phyloP scores from a whole-genome alignment of 2,329 filamentous ascomycete species.

The Cryoendolithus antarcticus region DNA sequence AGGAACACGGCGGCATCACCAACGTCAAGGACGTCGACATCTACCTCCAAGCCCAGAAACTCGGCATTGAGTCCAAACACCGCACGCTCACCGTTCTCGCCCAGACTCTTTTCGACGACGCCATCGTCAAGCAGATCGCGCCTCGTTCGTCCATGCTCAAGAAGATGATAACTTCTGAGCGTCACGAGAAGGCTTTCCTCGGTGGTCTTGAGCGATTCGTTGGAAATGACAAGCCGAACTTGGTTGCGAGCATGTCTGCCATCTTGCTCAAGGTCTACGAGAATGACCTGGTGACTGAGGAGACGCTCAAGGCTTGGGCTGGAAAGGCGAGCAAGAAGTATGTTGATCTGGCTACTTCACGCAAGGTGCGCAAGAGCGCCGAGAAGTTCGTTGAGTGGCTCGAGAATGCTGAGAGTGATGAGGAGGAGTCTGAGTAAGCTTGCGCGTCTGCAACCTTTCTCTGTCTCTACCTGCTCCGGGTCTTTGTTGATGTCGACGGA shows the following conservation, averaged over 20 bases:
- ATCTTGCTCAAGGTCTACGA: slow-evolving; percentile 86
- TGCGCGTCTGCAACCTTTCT: too few relatives aligned
- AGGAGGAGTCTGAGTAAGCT: slow-evolving; percentile 32
- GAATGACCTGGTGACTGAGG: slow-evolving; percentile 77
- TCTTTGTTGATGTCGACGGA: too few relatives aligned
- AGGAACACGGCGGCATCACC: slow-evolving; percentile 58
- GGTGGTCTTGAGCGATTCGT: slow-evolving; percentile 92
- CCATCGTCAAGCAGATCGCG: slow-evolving; percentile 76
- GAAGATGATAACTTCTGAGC: slow-evolving; percentile 75
- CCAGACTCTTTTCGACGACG: slow-evolving; percentile 85
- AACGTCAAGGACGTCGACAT: slow-evolving; percentile 81
- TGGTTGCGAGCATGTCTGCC: slow-evolving; percentile 67
- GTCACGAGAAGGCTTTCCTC: slow-evolving; percentile 88
- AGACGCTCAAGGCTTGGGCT: slow-evolving; percentile 82
- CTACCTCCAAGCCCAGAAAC: slow-evolving; percentile 91
- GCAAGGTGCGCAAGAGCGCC: slow-evolving; percentile 90
- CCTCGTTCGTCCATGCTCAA: slow-evolving; percentile 77
- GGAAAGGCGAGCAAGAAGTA: slow-evolving; percentile 97
- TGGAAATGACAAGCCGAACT: slow-evolving; percentile 66
- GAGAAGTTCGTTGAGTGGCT: slow-evolving; percentile 94
- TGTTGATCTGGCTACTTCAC: slow-evolving; percentile 74
- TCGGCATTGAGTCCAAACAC: slow-evolving; percentile 90
- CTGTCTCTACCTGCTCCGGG: too few relatives aligned
- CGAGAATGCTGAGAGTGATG: slow-evolving; percentile 65
- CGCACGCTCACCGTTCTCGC: slow-evolving; percentile 84